A percentile compares a stretch with the other conserved stretches of the same genome.
These are phyloP conservation scores for Paecilomyces formosus DNA, from an alignment of 2,329 filamentous ascomycete genomes.

Conservation along the genomic window DNA sequence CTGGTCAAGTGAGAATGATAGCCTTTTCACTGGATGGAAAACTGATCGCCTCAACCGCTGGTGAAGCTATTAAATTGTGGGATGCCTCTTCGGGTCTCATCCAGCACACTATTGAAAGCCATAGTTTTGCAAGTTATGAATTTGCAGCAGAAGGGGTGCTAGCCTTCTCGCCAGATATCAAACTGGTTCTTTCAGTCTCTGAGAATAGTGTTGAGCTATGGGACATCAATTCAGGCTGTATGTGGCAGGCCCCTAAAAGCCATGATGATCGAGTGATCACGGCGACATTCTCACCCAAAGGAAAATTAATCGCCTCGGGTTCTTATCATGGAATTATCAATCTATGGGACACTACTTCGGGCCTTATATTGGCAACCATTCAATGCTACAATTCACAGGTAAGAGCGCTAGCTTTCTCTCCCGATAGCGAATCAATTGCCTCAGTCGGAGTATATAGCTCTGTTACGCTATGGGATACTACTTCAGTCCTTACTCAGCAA, in stretches of 20 bases:
- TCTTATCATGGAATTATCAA: constrained; percentile 16
- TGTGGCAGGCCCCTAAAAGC: constrained; percentile 7
- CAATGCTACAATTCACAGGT: too few species aligned
- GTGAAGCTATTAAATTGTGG: background rate
- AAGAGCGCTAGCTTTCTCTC: background rate
- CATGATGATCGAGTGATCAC: constrained; percentile 13
- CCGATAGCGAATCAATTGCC: background rate
- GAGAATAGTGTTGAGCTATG: too few species aligned
- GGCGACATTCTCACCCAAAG: constrained; percentile 19
- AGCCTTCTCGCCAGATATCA: background rate
- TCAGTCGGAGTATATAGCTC: background rate
- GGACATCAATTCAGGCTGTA: too few species aligned
- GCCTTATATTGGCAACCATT: background rate
- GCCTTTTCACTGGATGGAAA: background rate
- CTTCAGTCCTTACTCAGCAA: background rate
- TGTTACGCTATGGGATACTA: background rate
- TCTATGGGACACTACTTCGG: constrained; percentile 14
- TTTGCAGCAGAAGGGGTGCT: background rate
- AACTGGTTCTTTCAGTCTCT: background rate
- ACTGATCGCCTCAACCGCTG: background rate
- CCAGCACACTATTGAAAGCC: background rate
- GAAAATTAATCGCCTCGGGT: constrained; percentile 14
- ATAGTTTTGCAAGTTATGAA: background rate
- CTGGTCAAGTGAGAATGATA: background rate
- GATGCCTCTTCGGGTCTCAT: background rate